Conservation (phyloP, 2,329 filamentous ascomycete species). For the Tolypocladium ovalisporum region DNA sequence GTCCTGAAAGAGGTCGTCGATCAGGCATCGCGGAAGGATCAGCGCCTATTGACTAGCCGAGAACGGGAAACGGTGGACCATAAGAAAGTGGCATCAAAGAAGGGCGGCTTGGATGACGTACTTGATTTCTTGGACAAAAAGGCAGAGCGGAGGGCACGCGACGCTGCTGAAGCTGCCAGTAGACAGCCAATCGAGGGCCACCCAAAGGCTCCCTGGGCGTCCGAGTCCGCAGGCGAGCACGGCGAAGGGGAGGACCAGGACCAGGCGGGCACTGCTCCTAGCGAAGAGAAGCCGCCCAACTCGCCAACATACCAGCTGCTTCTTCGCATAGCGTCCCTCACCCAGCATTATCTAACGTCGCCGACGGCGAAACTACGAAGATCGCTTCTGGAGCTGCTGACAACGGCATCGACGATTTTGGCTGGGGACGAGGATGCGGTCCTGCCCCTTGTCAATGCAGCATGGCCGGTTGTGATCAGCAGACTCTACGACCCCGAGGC, state of each 20-base stretch:
- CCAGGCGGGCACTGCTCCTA: conserved; percentile 20
- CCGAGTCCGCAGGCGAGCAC: conserved; percentile 17
- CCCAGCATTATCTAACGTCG: conserved; percentile 84
- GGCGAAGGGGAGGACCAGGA: conserved; percentile 23
- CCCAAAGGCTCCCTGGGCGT: conserved; percentile 25
- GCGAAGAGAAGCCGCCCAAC: conserved; percentile 48
- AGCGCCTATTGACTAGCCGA: conserved; percentile 33
- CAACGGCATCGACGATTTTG: conserved; percentile 61
- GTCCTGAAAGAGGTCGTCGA: conserved; percentile 76
- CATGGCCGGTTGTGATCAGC: conserved; percentile 77
- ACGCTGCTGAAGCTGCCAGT: conserved; percentile 24
- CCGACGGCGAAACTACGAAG: conserved; percentile 68
- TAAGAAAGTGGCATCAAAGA: conserved; percentile 23
- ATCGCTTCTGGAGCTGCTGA: conserved; percentile 67
- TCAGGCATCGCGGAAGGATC: conserved; percentile 57
- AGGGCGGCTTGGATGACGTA: conserved; percentile 32
- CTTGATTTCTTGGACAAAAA: conserved; percentile 52
- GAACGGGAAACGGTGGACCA: conserved; percentile 26
- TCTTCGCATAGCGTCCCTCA: conserved; percentile 68
- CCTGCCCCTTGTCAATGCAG: conserved; percentile 75
- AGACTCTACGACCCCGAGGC: conserved; percentile 56
- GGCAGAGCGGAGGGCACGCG: conserved; percentile 19
- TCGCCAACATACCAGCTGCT: conserved; percentile 75
- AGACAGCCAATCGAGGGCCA: conserved; percentile 15
- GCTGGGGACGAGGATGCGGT: conserved; percentile 71